Evolutionary conservation across 2,329 filamentous ascomycete genomes (phyloP), one percentile per base, ranked within the genome.

Genomic region (Botryosphaeria dothidea): DNA sequence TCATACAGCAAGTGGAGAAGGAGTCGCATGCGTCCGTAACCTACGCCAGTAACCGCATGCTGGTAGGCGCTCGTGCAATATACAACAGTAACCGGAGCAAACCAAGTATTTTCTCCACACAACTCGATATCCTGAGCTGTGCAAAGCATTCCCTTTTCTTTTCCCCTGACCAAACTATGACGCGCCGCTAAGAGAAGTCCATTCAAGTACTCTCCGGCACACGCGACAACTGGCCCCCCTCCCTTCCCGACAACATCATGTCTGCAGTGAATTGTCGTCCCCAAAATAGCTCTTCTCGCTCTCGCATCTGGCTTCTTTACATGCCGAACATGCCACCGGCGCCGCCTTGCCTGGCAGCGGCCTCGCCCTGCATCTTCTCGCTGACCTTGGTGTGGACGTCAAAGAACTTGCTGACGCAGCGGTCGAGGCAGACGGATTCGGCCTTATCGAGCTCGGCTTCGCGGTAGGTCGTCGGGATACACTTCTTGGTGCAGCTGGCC

Each of bases 401-500:
- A 82, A 99, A 97, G 85, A 98, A 99, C 84, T 99, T 99, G 76
- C 91, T 87, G 66, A 96, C 92, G 82, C 96, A 99, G 75, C 95
- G 92, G 83, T 99, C 95, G 72, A 99, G 89, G 84, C 96, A 99
- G 73, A 99, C 95, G 71, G 91, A 93, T 82, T 99, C 95, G 85
- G 93, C 96, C 84, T 99, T 99, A 88, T 97, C 97, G 75, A 99
- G 89, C 73, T 99, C 94, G 79, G 87, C 88, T 84, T 99, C 95
- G 78, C 93, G 92, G 88, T 98, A 99, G 74, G 94, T 89, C 75
- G 83, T 85, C 68, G 94, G 94, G 72, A 99, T 87, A 82, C 95
- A 99, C 85, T 99, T 99, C 78, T 90, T 88, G 71, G 91, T 88
- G 87, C 95, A 99, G 68, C 92, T 91, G 80, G 92, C 89, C 74